These are phyloP conservation scores for Ophiostoma populinum DNA, from an alignment of 2,329 filamentous ascomycete genomes.

Conservation along the genomic window DNA sequence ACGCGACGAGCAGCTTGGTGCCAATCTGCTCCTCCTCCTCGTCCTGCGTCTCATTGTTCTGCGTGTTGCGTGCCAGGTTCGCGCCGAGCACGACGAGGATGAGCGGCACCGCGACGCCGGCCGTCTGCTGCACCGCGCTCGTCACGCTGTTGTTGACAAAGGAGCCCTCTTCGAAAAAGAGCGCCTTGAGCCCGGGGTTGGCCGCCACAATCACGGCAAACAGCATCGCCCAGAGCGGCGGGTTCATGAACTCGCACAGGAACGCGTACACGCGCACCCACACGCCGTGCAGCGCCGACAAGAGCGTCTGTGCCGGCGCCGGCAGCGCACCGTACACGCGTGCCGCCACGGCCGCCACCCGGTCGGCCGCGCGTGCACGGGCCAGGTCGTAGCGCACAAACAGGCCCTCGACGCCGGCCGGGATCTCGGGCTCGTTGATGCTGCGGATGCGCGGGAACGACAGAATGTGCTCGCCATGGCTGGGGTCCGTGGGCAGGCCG, in stretches of 20 bases:
- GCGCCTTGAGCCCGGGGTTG: conserved; percentile 59
- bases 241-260: conserved; percentile 92
- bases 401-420: conserved; percentile 24
- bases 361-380: conserved; percentile 5
- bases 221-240: conserved; percentile 94
- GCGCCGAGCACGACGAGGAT: conserved; percentile 92
- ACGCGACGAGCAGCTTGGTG: conserved; percentile 68
- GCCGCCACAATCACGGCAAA: conserved; percentile 81
- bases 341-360: conserved; percentile 8
- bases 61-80: conserved; percentile 82
- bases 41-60: conserved; percentile 48
- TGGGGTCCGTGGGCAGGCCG: conserved; percentile 15
- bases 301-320: conserved; percentile 20
- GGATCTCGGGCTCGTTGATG: conserved; percentile 23
- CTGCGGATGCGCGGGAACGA: conserved; percentile 42
- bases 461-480: conserved; percentile 30
- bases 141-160: conserved; percentile 91
- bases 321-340: conserved; percentile 24
- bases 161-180: conserved; percentile 79
- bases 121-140: conserved; percentile 67
- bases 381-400: conserved; percentile 20
- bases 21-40: conserved; percentile 52
- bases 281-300: conserved; percentile 18
- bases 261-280: conserved; percentile 35
- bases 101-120: conserved; percentile 80